Percentiles rank a stretch among this genome's conserved stretches.
These are phyloP conservation scores for Cladophialophora exuberans DNA, from an alignment of 2,329 filamentous ascomycete species.

Conservation along the genomic window DNA sequence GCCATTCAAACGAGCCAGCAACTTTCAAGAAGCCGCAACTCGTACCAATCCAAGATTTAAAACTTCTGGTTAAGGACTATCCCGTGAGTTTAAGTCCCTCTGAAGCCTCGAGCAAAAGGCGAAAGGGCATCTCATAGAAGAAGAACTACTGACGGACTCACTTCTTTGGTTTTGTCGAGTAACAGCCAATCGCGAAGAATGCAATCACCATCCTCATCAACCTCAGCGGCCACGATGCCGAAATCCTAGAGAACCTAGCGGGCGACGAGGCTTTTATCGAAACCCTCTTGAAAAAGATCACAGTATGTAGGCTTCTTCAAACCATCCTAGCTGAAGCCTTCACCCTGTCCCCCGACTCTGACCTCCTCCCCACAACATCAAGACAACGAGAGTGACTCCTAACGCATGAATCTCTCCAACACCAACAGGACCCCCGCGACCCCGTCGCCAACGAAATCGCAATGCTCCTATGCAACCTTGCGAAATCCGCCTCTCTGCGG, in stretches of 20 bases:
- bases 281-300: slow-evolving; percentile 71
- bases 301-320: slow-evolving; percentile 60
- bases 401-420: too few species aligned
- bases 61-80: slow-evolving; percentile 83
- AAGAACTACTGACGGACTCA: slow-evolving; percentile 68
- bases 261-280: slow-evolving; percentile 82
- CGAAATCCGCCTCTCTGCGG: slow-evolving; percentile 76
- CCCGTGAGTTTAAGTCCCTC: slow-evolving; percentile 59
- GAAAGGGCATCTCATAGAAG: slow-evolving; percentile 73
- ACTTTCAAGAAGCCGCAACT: slow-evolving; percentile 84
- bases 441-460: slow-evolving; percentile 80
- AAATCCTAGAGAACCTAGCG: slow-evolving; percentile 72
- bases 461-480: slow-evolving; percentile 91
- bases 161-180: background rate
- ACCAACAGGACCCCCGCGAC: slow-evolving; percentile 64
- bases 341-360: too few species aligned
- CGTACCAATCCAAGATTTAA: slow-evolving; percentile 81
- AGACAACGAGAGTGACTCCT: background rate
- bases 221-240: slow-evolving; percentile 75
- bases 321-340: too few species aligned
- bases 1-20: slow-evolving; percentile 73
- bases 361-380: background rate
- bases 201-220: slow-evolving; percentile 78
- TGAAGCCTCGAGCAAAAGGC: too few species aligned
- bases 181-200: slow-evolving; percentile 85